Base-by-base conservation (phyloP, 345 rosid species). In the Euphorbia lathyris region DNA sequence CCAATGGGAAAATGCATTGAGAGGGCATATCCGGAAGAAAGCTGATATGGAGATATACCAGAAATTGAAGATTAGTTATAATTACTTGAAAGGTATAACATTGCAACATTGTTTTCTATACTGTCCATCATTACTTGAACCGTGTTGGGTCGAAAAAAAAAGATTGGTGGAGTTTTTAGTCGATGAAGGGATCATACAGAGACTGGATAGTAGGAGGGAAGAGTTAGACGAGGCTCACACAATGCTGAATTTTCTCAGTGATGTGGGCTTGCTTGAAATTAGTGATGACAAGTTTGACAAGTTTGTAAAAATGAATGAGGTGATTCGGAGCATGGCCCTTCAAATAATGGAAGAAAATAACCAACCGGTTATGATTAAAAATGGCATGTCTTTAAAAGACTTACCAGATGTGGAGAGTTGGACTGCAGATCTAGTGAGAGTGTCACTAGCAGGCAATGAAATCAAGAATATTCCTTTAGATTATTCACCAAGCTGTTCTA, bases 281-380 rank as follows among this genome's bases (percentile, higher is more conserved):
- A 13, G 3, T 12, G 17, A 1, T 3, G 16, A 8, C 4, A 25
- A 1, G 17, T 11, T 0, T 3, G 16, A 8, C 4, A 25, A 1
- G 17, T 65, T 9, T 40, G 53, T 65, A 59, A 71, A 56, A 53
- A 72, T 78, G 74, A 72, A 69, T 62, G 73, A 62, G 0, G 1
- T 72, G n/a, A 40, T 58, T 3, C 69, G 72, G 58, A 79, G 73
- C 16, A 67, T 81, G 79, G 78, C 83, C 16, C 0, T 65, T 9
- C 38, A 65, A 20, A 26, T 52, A 3, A 43, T 43, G 52, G 50
- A 25, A 42, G 56, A 10, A 7, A 20, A 12, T 4, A 4, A 34
- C 1, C 2, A 45, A 1, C 17, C 16, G 10, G 12, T 6, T 45
- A 45, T 45, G 12, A 17, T 13, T 10, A 3, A 2, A 6, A 42